A percentile compares a stretch with the other conserved stretches of the same genome.
These are phyloP conservation scores for Psophocarpus tetragonolobus DNA, from an alignment of 306 rosid species.

Conservation along the genomic window DNA sequence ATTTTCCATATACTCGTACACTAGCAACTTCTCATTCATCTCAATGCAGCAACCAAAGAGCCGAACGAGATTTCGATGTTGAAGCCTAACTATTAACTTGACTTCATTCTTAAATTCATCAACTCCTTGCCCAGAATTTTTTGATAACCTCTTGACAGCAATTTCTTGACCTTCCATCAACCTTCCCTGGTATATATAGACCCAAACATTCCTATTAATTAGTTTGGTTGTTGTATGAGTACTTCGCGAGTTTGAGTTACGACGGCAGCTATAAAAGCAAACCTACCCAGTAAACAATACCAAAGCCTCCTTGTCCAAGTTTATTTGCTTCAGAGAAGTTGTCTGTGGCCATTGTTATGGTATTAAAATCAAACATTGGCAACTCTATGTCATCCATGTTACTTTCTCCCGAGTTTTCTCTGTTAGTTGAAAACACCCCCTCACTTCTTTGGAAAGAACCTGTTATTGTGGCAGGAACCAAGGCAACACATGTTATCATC, in stretches of 20 bases:
- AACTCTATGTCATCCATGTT: slow-evolving; percentile 53
- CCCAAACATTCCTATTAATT: slow-evolving; percentile 28
- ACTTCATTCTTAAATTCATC: slow-evolving; percentile 79
- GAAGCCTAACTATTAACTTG: slow-evolving; percentile 65
- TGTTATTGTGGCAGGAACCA: slow-evolving; percentile 36
- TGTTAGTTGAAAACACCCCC: slow-evolving; percentile 42
- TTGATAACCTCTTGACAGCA: slow-evolving; percentile 79
- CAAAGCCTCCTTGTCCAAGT: slow-evolving; percentile 68
- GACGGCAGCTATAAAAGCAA: slow-evolving; percentile 17
- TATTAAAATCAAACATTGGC: slow-evolving; percentile 52
- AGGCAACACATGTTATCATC: slow-evolving; percentile 11
- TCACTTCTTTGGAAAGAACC: slow-evolving; percentile 62
- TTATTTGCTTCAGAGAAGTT: slow-evolving; percentile 48
- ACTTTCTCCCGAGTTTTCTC: slow-evolving; percentile 46
- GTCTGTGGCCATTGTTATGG: slow-evolving; percentile 47
- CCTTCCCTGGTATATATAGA: slow-evolving; percentile 55
- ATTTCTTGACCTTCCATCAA: slow-evolving; percentile 59
- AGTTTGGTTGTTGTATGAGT: slow-evolving; percentile 19
- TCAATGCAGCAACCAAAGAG: slow-evolving; percentile 67
- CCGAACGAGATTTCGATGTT: slow-evolving; percentile 75
- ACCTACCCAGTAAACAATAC: slow-evolving; percentile 55
- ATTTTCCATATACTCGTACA: slow-evolving; percentile 79
- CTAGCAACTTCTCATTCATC: slow-evolving; percentile 58
- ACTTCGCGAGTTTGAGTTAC: neutral
- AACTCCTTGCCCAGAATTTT: slow-evolving; percentile 62